phyloP scores from a whole-genome alignment of 805 yeast species.

The Isabelozyma gotoi region DNA sequence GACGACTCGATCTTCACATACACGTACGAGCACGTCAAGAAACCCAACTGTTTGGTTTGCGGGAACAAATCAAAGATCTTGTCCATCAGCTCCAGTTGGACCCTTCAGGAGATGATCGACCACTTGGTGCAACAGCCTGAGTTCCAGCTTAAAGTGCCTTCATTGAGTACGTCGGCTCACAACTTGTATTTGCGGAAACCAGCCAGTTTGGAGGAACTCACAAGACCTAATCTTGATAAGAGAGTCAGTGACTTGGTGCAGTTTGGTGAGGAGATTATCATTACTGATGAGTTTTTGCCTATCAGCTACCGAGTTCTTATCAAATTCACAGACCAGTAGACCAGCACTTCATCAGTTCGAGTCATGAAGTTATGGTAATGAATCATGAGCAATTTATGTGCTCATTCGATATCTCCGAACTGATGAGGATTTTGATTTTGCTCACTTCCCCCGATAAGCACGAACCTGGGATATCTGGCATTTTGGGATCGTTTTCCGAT shows the following conservation, averaged over 20 bases:
- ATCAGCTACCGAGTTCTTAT: constrained; percentile 15
- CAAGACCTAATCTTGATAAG: constrained; percentile 42
- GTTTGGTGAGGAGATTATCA: constrained; percentile 48
- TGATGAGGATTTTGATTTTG: no score
- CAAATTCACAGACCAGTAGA: background rate
- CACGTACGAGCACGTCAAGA: constrained; percentile 61
- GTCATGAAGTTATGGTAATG: no score
- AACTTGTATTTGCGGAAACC: constrained; percentile 51
- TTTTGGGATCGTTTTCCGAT: no score
- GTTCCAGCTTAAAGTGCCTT: constrained; percentile 40
- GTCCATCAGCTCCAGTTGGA: constrained; percentile 27
- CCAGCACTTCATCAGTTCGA: no score
- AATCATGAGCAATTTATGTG: no score
- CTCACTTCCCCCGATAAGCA: no score
- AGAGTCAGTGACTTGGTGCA: constrained; percentile 35
- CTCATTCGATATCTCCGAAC: background rate
- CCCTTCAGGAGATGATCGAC: constrained; percentile 45
- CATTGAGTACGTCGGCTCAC: constrained; percentile 39
- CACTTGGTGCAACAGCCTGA: constrained; percentile 31
- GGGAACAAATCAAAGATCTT: constrained; percentile 41
- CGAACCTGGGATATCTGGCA: no score
- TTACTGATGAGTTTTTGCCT: constrained; percentile 55
- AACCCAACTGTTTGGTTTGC: constrained; percentile 74
- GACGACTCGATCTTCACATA: constrained; percentile 75
- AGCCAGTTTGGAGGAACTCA: constrained; percentile 42